Conservation (phyloP, 2,329 filamentous ascomycete species). For the Chrysoporthe puriensis region DNA sequence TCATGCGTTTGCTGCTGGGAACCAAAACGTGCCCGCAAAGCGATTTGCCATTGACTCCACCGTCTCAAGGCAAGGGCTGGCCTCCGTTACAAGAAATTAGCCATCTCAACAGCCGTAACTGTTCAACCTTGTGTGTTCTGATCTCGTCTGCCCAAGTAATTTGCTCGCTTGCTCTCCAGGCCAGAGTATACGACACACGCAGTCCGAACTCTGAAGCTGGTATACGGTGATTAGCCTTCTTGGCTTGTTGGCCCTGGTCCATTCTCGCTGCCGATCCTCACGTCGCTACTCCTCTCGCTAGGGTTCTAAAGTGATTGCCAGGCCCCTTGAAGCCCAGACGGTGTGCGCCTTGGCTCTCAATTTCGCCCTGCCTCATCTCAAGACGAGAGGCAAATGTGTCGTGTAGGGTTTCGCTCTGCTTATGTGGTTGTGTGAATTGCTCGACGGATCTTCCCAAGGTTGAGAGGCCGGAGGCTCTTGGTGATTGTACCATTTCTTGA, state of each 20-base stretch:
- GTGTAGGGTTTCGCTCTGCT: not conserved
- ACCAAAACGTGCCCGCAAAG: not conserved
- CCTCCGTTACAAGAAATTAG: not conserved
- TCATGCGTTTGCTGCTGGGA: not conserved
- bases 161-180: not conserved
- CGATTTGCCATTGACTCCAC: not conserved
- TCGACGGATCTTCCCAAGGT: no score
- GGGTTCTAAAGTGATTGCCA: slow-evolving; percentile 6
- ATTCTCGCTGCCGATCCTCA: not conserved
- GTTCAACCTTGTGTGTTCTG: not conserved
- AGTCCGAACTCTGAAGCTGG: slow-evolving; percentile 13
- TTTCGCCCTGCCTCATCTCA: not conserved
- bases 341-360: not conserved
- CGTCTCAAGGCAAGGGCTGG: not conserved
- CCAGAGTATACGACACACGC: not conserved
- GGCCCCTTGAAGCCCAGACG: not conserved
- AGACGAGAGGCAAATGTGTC: not conserved
- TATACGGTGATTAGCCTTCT: not conserved
- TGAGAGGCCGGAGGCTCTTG: no score
- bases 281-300: not conserved
- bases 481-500: no score
- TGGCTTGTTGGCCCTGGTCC: not conserved
- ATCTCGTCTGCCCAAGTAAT: not conserved
- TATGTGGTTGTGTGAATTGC: no score
- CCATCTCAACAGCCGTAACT: not conserved